These are phyloP conservation scores for Globisporangium polare DNA, from an alignment of 352 stramenopile species.

Conservation along the genomic window DNA sequence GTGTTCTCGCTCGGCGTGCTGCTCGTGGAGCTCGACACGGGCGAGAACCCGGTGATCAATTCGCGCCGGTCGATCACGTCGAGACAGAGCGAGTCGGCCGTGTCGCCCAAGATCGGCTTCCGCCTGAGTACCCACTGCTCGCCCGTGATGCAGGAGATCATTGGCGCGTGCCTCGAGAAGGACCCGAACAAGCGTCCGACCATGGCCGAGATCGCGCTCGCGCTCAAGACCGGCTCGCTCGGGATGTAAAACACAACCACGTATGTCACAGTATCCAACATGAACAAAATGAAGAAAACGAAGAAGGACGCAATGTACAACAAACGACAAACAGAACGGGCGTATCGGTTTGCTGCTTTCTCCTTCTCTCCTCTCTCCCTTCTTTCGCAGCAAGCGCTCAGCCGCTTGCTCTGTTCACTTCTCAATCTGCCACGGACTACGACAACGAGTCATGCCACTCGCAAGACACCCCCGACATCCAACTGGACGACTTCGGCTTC, in stretches of 20 bases:
- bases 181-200: conserved; percentile 47
- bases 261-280: not conserved
- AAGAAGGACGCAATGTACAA: not conserved
- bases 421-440: too few species aligned
- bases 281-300: too few species aligned
- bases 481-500: too few species aligned
- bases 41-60: conserved; percentile 66
- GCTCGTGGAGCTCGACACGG: conserved; percentile 72
- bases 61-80: conserved; percentile 37
- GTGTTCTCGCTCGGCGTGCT: conserved; percentile 78
- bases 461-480: too few species aligned
- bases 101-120: conserved; percentile 54
- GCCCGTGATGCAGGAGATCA: conserved; percentile 59
- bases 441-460: too few species aligned
- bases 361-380: too few species aligned
- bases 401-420: too few species aligned
- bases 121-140: conserved; percentile 52
- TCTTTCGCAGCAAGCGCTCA: too few species aligned
- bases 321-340: not conserved
- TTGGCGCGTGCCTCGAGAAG: conserved; percentile 53
- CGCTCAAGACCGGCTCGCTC: conserved; percentile 58
- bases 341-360: too few species aligned
- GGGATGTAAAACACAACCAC: conserved; percentile 27
- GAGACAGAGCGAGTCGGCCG: conserved; percentile 21
- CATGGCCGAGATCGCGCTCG: conserved; percentile 56